Evolutionary conservation across 2,329 filamentous ascomycete genomes (phyloP), one percentile per base, ranked within the genome.

Genomic region (Talaromyces sp.): DNA sequence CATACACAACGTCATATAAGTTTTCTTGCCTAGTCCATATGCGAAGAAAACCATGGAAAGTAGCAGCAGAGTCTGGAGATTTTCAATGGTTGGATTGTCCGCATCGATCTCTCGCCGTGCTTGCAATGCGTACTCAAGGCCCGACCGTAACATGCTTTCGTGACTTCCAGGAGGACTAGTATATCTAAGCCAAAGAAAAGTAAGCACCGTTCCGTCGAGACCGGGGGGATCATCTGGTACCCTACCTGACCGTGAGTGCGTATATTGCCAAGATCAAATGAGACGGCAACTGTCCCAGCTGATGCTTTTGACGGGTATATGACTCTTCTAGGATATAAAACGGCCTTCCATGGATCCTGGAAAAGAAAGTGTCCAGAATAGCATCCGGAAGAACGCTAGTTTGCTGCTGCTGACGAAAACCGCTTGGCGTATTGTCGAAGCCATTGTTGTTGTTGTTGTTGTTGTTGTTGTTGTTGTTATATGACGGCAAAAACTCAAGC

Each of bases 241-340:
- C 77, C 60, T 75, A 89, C 87, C 87, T 84, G 9, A 86, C 80
- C 60, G 85, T 84, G 56, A 89, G 81, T 16, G 86, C 85, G 66
- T 71, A 73, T 18, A 86, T 83, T 14, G 83, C 83, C 72, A 83
- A 80, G 54, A 80, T 75, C 64, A 85, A 72, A 67, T 76, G 77
- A 2, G 68, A 65, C 0, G 83, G 80, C 10, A 94, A 76, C 68
- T 90, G 88, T 56, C 87, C 87, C 9, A 87, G 76, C 67, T 90
- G 88, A 65, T 92, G 77, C 28, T 87, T 83, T 74, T 93, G 90
- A 61, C 91, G 83, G 9, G 90, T 87, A 0, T 84, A 86, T 0
- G 87, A 81, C 74, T 96, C 91, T 70, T 96, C 91, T 3, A 96
- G 80, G 57, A 96, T 88, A 69, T 90, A 87, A 67, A 89, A 95